Percentiles rank a stretch among this genome's conserved stretches.
Evolutionary conservation across 139 green algal genomes (phyloP).

Genomic region (Closterium sp.): DNA sequence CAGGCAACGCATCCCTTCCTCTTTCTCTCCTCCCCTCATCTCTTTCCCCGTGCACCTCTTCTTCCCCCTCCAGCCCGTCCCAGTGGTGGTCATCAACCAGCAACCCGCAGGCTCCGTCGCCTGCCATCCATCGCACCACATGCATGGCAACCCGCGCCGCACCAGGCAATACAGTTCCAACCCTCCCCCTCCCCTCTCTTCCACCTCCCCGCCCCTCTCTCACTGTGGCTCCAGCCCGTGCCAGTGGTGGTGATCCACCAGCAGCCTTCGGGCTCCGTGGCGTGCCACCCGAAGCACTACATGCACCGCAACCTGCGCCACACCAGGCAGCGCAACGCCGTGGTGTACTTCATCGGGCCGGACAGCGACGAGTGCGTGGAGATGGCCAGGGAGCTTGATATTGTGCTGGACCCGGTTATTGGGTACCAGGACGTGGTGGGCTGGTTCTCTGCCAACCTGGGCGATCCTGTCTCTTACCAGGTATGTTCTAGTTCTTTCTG

Average conservation of each 20-base stretch:
- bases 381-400: slow-evolving; percentile 15
- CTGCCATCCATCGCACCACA: not conserved
- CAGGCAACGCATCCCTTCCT: not conserved
- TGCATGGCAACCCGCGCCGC: no score
- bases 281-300: slow-evolving; percentile 11
- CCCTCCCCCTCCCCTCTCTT: not conserved
- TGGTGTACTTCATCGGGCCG: slow-evolving; percentile 29
- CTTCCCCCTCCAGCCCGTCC: not conserved
- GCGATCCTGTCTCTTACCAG: slow-evolving; percentile 19
- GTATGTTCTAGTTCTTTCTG: not conserved
- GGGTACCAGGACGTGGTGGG: slow-evolving; percentile 15
- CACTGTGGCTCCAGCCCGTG: not conserved
- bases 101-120: not conserved
- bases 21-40: no score
- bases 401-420: not conserved
- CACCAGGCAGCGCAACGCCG: slow-evolving; percentile 5
- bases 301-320: slow-evolving; percentile 28
- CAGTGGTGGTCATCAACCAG: not conserved
- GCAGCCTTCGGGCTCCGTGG: not conserved
- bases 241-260: not conserved
- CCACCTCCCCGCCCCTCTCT: not conserved
- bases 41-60: no score
- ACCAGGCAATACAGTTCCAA: no score
- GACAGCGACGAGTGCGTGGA: slow-evolving; percentile 6
- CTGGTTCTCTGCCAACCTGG: slow-evolving; percentile 4